Evolutionary conservation across 2,329 filamentous ascomycete genomes (phyloP).

Genomic region (Microsporum ferrugineum): DNA sequence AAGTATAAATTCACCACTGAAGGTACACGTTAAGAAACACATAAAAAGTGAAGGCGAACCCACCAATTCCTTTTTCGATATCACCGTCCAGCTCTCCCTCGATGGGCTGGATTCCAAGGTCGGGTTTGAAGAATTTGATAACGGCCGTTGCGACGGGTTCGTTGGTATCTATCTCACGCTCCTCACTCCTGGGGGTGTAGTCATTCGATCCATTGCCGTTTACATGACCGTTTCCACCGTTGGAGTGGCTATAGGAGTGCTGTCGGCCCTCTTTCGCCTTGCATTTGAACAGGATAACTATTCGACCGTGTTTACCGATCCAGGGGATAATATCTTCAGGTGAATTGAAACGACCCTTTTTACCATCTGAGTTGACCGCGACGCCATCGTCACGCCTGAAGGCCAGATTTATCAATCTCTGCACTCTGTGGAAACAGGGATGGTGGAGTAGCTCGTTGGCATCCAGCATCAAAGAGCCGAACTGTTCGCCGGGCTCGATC

Average conservation of each 20-base stretch:
- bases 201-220: not conserved
- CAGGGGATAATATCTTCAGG: not conserved
- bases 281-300: slow-evolving; percentile 7
- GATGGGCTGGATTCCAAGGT: slow-evolving; percentile 1
- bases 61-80: not conserved
- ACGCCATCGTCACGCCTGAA: slow-evolving; percentile 2
- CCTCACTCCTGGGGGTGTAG: not conserved
- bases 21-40: not conserved
- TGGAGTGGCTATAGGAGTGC: not conserved
- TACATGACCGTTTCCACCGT: not conserved
- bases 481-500: not conserved
- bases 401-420: slow-evolving; percentile 6
- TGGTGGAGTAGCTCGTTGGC: slow-evolving; percentile 4
- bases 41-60: not conserved
- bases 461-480: slow-evolving; percentile 8
- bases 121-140: slow-evolving; percentile 10
- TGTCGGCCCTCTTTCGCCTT: not conserved
- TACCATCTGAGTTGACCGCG: slow-evolving; percentile 3
- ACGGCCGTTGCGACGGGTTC: slow-evolving; percentile 8
- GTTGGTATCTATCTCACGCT: not conserved
- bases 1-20: not conserved
- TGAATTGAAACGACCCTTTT: not conserved
- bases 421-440: slow-evolving; percentile 7
- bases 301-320: slow-evolving; percentile 8
- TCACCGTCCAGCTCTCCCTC: not conserved